Conservation (phyloP, 1,139 yeast genomes). For the Meyerozyma sp. region DNA sequence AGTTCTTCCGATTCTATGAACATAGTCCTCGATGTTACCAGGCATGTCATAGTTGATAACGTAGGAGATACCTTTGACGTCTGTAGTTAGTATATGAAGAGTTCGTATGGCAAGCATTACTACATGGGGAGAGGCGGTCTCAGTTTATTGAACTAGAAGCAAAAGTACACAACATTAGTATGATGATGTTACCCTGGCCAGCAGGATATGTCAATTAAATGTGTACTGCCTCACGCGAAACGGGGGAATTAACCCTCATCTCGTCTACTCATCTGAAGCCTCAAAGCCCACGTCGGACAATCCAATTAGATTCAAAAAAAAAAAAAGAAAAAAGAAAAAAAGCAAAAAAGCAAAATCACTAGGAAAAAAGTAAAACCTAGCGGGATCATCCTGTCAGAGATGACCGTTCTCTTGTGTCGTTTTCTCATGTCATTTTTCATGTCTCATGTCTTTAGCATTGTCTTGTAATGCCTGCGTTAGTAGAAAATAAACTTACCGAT, state of each 20-base stretch:
- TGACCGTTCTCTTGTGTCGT: too few species aligned
- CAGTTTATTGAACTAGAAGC: slow-evolving; percentile 1
- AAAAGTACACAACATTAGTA: not conserved
- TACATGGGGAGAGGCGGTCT: slow-evolving; percentile 2
- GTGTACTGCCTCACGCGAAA: slow-evolving; percentile 1
- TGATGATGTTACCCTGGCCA: not conserved
- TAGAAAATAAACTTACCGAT: slow-evolving; percentile 73
- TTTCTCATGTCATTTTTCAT: not conserved
- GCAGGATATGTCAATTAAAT: not conserved
- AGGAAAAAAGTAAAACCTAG: not conserved
- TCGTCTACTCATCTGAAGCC: not conserved
- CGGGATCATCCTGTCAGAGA: not conserved
- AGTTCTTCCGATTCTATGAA: slow-evolving; percentile 94
- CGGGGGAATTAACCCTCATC: not conserved
- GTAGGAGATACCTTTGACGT: slow-evolving; percentile 92
- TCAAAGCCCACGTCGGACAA: not conserved
- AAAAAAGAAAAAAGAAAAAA: not conserved
- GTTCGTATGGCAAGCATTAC: not conserved
- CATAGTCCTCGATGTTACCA: slow-evolving; percentile 95
- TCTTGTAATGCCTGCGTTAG: slow-evolving; percentile 1
- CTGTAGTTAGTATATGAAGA: slow-evolving; percentile 30
- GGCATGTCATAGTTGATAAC: slow-evolving; percentile 98
- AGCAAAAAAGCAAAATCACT: not conserved
- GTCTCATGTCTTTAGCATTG: not conserved
- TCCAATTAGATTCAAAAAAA: not conserved